Base-by-base conservation (phyloP, 768 basidiomycete species). In the Xanthoconium purpureum region DNA sequence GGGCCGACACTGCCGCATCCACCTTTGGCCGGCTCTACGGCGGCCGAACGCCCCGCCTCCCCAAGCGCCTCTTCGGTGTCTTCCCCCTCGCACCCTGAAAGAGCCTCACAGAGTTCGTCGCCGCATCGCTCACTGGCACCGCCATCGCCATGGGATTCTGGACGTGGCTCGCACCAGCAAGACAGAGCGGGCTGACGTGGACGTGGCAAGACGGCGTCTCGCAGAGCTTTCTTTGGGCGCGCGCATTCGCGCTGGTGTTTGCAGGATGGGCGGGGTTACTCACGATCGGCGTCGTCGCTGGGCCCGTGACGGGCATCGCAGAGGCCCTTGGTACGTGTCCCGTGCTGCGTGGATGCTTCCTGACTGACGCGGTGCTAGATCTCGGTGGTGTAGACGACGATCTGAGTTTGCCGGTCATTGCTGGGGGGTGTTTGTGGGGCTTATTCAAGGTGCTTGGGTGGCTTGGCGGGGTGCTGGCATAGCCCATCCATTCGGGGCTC, bases 1-100 rank as follows among this genome's bases (percentile, higher is more conserved):
- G 94, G 94, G 94, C 92, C 0, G 94, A 97, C 71, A 96, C 94
- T 2, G 85, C 93, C 17, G 94, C 94, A 6, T 96, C 94, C 11
- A 95, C 91, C 13, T 77, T 96, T 60, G 94, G 94, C 43, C 84
- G 94, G n/a, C 75, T 92, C 35, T 92, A 83, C 69, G 91, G 92
- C 39, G 74, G 76, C n/a, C 73, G 75, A 45, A 91, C 92, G 0
- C 81, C 83, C 0, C 79, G 74, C 6, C 80, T 89, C 5, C 87
- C 87, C 2, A 68, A 74, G 45, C 74, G 67, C 72, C 55, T 66
- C 74, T 69, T 79, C 62, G 73, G 77, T 3, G 1, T 67, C 36
- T 75, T 94, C 40, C 89, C 85, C 0, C 79, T 95, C 48, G 90
- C 91, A 0, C 83, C 87, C 0, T 82, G 90, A 54, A 96, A 96